Conservation (phyloP, 176 grass and related monocot genomes). For the Saccharum officinarum region DNA sequence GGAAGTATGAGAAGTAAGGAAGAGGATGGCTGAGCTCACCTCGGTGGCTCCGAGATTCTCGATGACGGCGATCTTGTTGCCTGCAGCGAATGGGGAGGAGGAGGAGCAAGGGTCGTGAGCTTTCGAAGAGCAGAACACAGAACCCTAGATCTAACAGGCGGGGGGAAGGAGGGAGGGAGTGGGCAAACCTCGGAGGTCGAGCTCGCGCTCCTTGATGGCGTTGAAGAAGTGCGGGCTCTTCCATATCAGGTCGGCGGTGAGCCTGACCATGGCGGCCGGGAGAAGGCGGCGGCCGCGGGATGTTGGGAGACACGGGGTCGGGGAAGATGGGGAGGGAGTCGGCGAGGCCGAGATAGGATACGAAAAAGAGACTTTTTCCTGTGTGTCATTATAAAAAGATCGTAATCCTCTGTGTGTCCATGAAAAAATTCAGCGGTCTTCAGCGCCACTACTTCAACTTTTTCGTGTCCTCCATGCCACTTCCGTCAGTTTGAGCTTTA, state of each 20-base stretch:
- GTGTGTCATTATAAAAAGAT: too few species aligned
- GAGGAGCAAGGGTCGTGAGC: not conserved
- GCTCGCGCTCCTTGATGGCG: conserved; percentile 86
- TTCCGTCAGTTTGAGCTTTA: too few species aligned
- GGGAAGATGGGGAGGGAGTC: not conserved
- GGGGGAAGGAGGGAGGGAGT: not conserved
- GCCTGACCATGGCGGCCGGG: conserved; percentile 71
- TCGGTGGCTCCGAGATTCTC: conserved; percentile 94
- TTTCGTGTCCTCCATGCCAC: too few species aligned
- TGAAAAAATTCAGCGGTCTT: too few species aligned
- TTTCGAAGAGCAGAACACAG: not conserved
- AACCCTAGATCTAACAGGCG: conserved; percentile 38
- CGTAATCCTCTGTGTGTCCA: too few species aligned
- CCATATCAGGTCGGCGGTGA: conserved; percentile 93
- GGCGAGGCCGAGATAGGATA: conserved; percentile 7
- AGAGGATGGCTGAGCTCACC: conserved; percentile 46
- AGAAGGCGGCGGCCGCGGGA: not conserved
- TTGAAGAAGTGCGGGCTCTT: conserved; percentile 99
- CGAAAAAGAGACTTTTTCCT: too few species aligned
- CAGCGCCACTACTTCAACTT: too few species aligned
- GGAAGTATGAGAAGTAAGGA: not conserved
- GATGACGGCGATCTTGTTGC: conserved; percentile 92
- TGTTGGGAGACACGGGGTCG: not conserved
- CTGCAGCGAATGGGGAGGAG: conserved; percentile 25
- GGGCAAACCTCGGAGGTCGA: conserved; percentile 73